phyloP scores from a whole-genome alignment of 371 early-diverging fungal species.

The Lichtheimia hyalospora region DNA sequence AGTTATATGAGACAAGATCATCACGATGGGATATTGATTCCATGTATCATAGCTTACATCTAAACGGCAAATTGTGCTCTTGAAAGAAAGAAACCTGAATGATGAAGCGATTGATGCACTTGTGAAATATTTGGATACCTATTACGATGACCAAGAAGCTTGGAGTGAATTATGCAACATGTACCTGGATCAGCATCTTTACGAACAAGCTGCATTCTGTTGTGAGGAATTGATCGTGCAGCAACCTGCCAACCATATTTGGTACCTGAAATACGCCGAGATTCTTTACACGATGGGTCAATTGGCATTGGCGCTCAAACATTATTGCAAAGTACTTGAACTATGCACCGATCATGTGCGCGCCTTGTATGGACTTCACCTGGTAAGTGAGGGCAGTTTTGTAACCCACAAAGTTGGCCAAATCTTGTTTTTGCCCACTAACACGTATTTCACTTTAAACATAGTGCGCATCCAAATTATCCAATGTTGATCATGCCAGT shows the following conservation, averaged over 20 bases:
- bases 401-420: not conserved
- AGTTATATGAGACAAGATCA: too few species aligned
- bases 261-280: slow-evolving; percentile 88
- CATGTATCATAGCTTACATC: slow-evolving; percentile 45
- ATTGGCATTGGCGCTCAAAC: slow-evolving; percentile 65
- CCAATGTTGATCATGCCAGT: slow-evolving; percentile 37
- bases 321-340: slow-evolving; percentile 76
- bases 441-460: not conserved
- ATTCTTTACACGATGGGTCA: slow-evolving; percentile 69
- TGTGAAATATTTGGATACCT: slow-evolving; percentile 75
- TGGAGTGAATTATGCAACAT: slow-evolving; percentile 83
- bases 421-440: not conserved
- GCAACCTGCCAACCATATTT: slow-evolving; percentile 81
- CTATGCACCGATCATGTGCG: slow-evolving; percentile 72
- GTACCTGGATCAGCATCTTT: slow-evolving; percentile 70
- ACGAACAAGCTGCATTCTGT: slow-evolving; percentile 86
- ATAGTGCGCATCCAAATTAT: slow-evolving; percentile 42
- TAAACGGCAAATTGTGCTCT: slow-evolving; percentile 76
- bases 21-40: not conserved
- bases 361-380: slow-evolving; percentile 74
- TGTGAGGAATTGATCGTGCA: slow-evolving; percentile 86
- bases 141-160: slow-evolving; percentile 82
- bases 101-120: slow-evolving; percentile 77
- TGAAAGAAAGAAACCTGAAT: slow-evolving; percentile 62
- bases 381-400: slow-evolving; percentile 42